phyloP scores from a whole-genome alignment of 2,329 filamentous ascomycete genomes.

The Alternaria hordeiaustralica region DNA sequence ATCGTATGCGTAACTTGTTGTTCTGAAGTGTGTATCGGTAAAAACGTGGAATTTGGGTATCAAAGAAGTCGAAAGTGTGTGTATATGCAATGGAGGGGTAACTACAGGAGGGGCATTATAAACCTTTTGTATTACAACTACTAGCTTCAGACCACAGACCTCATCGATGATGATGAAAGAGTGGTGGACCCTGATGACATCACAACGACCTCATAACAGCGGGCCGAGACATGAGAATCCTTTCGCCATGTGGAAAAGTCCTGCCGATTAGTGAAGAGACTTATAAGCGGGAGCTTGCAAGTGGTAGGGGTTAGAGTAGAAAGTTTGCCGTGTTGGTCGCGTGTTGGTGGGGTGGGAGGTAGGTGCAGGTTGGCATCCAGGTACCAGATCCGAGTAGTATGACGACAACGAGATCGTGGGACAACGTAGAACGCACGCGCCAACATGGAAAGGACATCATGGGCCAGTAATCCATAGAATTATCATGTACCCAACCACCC shows the following conservation, averaged over 20 bases:
- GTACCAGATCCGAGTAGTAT: background rate
- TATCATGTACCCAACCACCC: too few relatives aligned
- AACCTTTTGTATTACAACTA: background rate
- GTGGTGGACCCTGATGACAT: conserved; percentile 24
- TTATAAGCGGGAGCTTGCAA: background rate
- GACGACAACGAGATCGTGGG: background rate
- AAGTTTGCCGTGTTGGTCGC: background rate
- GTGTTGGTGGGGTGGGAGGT: background rate
- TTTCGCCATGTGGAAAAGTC: background rate
- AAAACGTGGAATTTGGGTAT: background rate
- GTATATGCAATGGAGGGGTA: background rate
- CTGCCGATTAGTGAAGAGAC: background rate
- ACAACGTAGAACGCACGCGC: too few relatives aligned
- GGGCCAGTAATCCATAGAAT: too few relatives aligned
- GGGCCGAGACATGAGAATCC: background rate
- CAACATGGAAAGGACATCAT: too few relatives aligned
- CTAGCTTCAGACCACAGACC: background rate
- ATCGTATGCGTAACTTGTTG: background rate
- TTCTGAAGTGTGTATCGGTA: background rate
- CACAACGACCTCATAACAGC: conserved; percentile 26
- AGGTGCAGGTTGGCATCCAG: background rate
- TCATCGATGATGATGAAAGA: conserved; percentile 11
- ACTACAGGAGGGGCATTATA: background rate
- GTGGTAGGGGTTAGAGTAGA: background rate
- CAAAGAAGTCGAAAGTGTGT: background rate